Conservation (phyloP, 768 basidiomycete genomes). For the Termitomyces eurrhizus region DNA sequence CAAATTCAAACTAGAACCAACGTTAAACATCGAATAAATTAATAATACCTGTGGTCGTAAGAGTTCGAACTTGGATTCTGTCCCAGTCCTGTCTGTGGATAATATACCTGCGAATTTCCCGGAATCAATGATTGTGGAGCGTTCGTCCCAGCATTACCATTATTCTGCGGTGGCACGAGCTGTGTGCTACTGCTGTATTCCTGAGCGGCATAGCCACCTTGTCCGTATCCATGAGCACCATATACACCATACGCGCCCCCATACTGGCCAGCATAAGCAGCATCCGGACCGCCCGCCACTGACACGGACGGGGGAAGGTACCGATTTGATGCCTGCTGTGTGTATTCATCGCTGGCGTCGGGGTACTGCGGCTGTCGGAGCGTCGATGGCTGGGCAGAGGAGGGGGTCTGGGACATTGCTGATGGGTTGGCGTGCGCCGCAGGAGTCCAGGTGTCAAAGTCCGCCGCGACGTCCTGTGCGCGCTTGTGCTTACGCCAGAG, state of each 20-base stretch:
- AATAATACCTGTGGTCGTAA: constrained; percentile 8
- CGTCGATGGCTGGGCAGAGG: not conserved
- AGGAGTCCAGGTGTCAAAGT: constrained; percentile 13
- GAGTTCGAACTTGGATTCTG: not conserved
- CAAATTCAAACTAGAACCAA: not conserved
- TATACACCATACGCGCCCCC: not conserved
- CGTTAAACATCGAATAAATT: not conserved
- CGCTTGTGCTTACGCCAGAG: constrained; percentile 10
- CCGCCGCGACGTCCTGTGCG: constrained; percentile 1
- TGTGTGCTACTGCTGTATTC: constrained; percentile 10
- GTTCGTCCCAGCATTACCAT: not conserved
- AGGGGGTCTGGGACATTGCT: not conserved
- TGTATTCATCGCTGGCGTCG: constrained; percentile 1
- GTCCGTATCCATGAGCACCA: not conserved
- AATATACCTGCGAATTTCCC: constrained; percentile 3
- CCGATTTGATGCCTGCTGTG: constrained; percentile 11
- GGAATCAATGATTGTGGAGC: constrained; percentile 6
- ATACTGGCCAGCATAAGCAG: constrained; percentile 1
- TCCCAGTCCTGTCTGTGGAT: not conserved
- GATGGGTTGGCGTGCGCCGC: constrained; percentile 6
- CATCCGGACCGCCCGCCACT: not conserved
- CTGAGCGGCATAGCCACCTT: not conserved
- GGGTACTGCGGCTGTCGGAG: constrained; percentile 6
- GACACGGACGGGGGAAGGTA: constrained; percentile 11
- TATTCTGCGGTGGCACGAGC: constrained; percentile 4